A percentile compares a stretch with the other conserved stretches of the same genome.
Evolutionary conservation across 2,329 filamentous ascomycete species (phyloP).

Genomic region (Diaporthe ilicicola): DNA sequence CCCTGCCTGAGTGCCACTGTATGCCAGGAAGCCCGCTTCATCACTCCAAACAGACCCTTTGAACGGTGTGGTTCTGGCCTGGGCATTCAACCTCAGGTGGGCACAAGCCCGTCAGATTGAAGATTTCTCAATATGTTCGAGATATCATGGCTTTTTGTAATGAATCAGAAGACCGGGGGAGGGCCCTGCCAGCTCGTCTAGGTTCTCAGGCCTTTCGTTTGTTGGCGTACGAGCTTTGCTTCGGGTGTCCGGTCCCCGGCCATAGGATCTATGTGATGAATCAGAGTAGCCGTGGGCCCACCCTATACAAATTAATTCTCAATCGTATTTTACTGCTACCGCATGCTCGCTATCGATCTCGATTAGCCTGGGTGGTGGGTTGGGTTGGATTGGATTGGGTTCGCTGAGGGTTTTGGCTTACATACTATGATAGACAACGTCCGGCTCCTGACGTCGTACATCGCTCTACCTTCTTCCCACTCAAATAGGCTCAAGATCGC

Average conservation of each 20-base stretch:
- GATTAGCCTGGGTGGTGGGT: too few species aligned
- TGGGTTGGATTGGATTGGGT: not conserved
- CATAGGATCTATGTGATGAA: too few species aligned
- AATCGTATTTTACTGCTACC: too few species aligned
- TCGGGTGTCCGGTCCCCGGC: too few species aligned
- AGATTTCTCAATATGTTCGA: not conserved
- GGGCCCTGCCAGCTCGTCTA: not conserved
- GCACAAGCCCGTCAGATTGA: not conserved
- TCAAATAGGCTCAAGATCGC: not conserved
- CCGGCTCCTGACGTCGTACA: not conserved
- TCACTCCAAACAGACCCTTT: not conserved
- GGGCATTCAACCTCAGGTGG: not conserved
- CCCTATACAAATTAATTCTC: too few species aligned
- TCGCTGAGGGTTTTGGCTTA: not conserved
- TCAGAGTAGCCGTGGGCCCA: too few species aligned
- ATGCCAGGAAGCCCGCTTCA: not conserved
- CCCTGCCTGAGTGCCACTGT: too few species aligned
- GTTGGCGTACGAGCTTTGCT: too few species aligned
- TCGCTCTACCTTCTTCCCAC: not conserved
- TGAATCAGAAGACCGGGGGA: not conserved
- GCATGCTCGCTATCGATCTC: not conserved
- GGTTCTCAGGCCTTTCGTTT: too few species aligned
- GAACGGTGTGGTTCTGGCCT: not conserved
- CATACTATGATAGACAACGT: conserved; percentile 3
- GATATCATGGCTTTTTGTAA: not conserved